Base-by-base conservation (phyloP, 1,139 yeast species). In the Kodamaea suecica region DNA sequence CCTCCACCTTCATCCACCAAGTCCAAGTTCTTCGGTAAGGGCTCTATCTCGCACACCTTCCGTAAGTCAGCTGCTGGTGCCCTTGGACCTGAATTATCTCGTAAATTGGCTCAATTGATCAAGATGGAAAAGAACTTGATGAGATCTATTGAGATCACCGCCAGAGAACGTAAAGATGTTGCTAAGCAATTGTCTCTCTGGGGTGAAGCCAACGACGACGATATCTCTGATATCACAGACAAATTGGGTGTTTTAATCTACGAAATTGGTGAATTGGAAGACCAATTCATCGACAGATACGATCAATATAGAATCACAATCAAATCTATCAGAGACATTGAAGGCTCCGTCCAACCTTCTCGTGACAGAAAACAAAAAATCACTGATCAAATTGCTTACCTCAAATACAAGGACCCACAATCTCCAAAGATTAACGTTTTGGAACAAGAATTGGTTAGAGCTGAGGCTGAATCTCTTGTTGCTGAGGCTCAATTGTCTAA, bases 401-500 rank as follows among this genome's bases (percentile, higher is more conserved):
- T 84, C 61, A 83, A 84, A 63, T 84, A 83, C 69, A 83, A 83
- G 67, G 92, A 82, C 61, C 92, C 94, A 36, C 84, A 80, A 60
- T 80, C 88, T 29, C 84, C 92, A 55, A 84, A 84, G 65, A 79
- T 85, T 48, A 77, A 78, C 45, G 85, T 84, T 42, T 74, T 84
- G 59, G 95, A 85, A 66, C 95, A 85, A 65, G 94, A 84, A 61
- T 72, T 84, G 58, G 95, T 85, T 40, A 77, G 95, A 66, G 94
- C 94, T 31, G 95, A 85, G 66, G 95, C 95, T 39, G 95, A 85
- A 64, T 81, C 90, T 36, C 73, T 84, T 51, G 95, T 85, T 54
- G 95, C 95, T 36, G 95, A 84, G 67, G 94, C 95, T 34, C 95
- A 85, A 67, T 74, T 85, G 58, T 81, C 90, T 35, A 84, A 84